Evolutionary conservation across 148 eudicot genomes (phyloP).

Genomic region (Rhododendron griersonianum): DNA sequence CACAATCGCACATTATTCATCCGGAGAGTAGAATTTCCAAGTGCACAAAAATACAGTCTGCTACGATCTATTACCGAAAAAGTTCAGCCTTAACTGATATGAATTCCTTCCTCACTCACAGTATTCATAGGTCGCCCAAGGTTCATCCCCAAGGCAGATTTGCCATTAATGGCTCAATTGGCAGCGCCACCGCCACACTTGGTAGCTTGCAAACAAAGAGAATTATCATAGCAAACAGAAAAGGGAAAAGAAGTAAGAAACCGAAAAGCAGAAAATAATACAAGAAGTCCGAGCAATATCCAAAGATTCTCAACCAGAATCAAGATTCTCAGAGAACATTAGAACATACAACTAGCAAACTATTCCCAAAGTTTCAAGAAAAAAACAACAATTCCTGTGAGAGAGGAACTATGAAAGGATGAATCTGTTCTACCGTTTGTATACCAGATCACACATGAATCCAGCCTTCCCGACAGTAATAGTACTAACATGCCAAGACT

Average conservation of each 20-base stretch:
- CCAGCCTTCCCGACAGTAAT: neutral
- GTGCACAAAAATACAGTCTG: neutral
- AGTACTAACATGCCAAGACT: neutral
- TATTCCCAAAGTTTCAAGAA: neutral
- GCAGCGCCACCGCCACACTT: neutral
- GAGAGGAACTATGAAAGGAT: neutral
- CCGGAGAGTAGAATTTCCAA: neutral
- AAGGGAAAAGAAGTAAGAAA: neutral
- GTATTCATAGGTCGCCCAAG: neutral
- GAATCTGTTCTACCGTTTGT: neutral
- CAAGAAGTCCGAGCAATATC: neutral
- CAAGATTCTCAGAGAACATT: neutral
- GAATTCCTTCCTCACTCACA: neutral
- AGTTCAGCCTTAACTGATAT: neutral
- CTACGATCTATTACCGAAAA: neutral
- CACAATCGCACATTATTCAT: neutral
- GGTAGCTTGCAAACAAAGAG: neutral
- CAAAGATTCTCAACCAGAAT: neutral
- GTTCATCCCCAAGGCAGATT: neutral
- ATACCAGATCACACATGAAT: neutral
- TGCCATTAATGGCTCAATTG: neutral
- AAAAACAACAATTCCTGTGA: neutral
- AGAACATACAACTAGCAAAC: neutral
- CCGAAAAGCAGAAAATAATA: neutral
- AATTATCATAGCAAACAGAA: neutral